These are phyloP conservation scores for Graphiopsis chlorocephala DNA, from an alignment of 2,329 filamentous ascomycete genomes.

Conservation along the genomic window DNA sequence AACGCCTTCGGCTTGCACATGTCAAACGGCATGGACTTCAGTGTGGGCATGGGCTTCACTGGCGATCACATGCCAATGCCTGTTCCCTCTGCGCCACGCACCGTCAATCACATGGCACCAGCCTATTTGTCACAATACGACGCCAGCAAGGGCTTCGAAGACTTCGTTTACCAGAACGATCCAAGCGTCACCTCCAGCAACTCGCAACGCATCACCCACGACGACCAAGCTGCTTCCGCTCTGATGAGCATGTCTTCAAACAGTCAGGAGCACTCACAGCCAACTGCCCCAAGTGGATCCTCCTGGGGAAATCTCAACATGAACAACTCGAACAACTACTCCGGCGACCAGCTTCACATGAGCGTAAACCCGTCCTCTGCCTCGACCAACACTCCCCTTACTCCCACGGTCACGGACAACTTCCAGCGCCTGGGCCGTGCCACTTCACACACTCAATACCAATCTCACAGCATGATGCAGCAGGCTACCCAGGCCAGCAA, in stretches of 20 bases:
- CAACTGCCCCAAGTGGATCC: neutral
- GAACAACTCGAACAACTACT: neutral
- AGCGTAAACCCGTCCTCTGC: conserved; percentile 3
- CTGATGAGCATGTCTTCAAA: conserved; percentile 13
- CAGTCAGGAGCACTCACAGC: conserved; percentile 6
- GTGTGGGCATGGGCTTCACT: neutral
- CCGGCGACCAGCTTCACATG: conserved; percentile 3
- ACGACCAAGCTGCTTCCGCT: conserved; percentile 8
- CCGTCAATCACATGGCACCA: conserved; percentile 10
- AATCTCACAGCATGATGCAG: neutral
- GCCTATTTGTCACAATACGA: conserved; percentile 11
- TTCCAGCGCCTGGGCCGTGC: neutral
- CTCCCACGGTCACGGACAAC: conserved; percentile 1
- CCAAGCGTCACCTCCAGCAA: neutral
- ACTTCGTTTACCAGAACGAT: neutral
- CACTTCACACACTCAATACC: conserved; percentile 2
- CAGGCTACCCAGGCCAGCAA: neutral
- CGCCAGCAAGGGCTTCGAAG: conserved; percentile 9
- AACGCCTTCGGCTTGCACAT: neutral
- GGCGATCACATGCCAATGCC: conserved; percentile 4
- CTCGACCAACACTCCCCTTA: conserved; percentile 1
- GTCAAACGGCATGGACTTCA: conserved; percentile 6
- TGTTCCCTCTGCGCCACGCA: conserved; percentile 4
- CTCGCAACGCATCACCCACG: neutral
- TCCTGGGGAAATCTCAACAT: conserved; percentile 12